Base-by-base conservation (phyloP, 805 yeast genomes). In the Priceomyces fermenticarens region DNA sequence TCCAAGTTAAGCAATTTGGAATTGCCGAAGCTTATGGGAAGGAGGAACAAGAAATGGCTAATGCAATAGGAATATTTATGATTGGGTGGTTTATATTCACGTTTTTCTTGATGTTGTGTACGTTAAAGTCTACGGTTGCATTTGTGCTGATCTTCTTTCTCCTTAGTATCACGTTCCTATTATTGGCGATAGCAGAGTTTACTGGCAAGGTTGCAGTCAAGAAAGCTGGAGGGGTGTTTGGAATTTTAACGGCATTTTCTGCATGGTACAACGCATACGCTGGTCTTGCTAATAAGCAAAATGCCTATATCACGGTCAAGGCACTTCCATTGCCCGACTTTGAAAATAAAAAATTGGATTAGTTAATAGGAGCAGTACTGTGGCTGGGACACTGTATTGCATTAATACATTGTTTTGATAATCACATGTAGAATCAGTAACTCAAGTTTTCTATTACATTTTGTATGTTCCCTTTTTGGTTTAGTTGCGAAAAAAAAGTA, bases 201-300 rank as follows among this genome's bases (percentile, higher is more conserved):
- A 38, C 40, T 12, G 57, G 57, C 32, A 50, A 57, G 3, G 51
- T n/a, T 2, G 20, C 56, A 3, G 66, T 63, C 36, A 65, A 67
- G 46, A 66, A 60, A 42, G 72, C 71, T 20, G 73, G 58, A 10
- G 75, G 75, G 28, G 70, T 67, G 4, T 67, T 69, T 43, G 75
- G 74, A 5, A 20, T 69, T 10, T 47, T 70, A 27, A 65, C 75
- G 34, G 70, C 74, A 4, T 66, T 70, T 43, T 41, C 55, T 25
- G 72, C 75, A 15, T 70, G 75, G 75, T 70, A 70, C 40, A 67
- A 67, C 49, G 75, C 75, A 11, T 70, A 65, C 40, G 73, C 74
- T 12, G 75, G 75, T 65, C 46, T 70, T 31, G 70, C 87, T 25
- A 84, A 75, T 44, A 66, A 64, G 29, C 83, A 80, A 54, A 85